Evolutionary conservation across 768 basidiomycete species (phyloP), one percentile per base, ranked within the genome.

Genomic region (Fistulinella prunicolor): DNA sequence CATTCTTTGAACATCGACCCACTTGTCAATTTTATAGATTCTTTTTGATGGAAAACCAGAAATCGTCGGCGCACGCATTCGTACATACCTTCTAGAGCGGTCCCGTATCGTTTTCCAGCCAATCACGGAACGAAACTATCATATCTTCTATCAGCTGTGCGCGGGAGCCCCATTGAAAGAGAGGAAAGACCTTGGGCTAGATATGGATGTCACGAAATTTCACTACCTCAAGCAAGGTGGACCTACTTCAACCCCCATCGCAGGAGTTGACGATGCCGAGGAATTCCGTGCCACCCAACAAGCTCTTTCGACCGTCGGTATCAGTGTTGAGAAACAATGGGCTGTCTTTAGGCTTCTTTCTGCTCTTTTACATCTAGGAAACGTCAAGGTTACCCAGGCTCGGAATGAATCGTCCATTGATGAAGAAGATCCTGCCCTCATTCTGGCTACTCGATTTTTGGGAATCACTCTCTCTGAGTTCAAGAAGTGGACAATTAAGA

Each of bases 71-170:
- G 96, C 96, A 5, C 84, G 95, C n/a, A 97, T 99, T 58, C 85
- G 96, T 59, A 99, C 96, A 44, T 99, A 99, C 73, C 82, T 99
- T 24, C 76, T 99, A 53, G 96, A 99, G 65, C 91, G 96, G 35
- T 97, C 96, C 34, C 85, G 96, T 52, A 87, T 99, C 53, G 94
- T 97, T 49, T 97, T 95, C 69, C 96, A 99, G 68, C 95, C 96
- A 16, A 76, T 89, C 49, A 94, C 89, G 37, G 96, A 99, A 68
- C 85, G 96, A 50, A 99, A 99, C 70, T 99, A 98, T 70, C 96
- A 99, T 69, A 97, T 99, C 59, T 99, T 99, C 77, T 98, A 99
- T 71, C 96, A 99, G 66, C 75, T 99, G n/a, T 93, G 95, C 57
- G 89, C 94, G 0, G 96, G 96, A 40, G 93, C 92, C 9, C 94